Conservation (phyloP, 306 rosid genomes). For the Senna tora region DNA sequence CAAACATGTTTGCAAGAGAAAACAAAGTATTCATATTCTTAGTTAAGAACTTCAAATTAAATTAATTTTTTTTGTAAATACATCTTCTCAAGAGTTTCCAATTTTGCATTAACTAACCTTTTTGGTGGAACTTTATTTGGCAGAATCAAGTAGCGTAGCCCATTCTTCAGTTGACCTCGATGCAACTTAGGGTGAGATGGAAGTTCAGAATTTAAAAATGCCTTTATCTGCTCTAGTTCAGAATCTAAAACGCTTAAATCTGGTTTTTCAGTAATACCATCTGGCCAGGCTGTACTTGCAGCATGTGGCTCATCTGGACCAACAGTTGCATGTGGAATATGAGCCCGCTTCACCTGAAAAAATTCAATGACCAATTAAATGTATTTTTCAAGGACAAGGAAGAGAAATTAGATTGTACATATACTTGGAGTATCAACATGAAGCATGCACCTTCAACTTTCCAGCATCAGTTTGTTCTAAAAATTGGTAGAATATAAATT, state of each 20-base stretch:
- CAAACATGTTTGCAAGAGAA: constrained; percentile 21
- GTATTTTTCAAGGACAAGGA: background rate
- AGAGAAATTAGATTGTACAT: background rate
- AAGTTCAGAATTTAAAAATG: constrained; percentile 70
- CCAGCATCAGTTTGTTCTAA: constrained; percentile 8
- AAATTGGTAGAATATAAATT: constrained; percentile 9
- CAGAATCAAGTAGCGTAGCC: constrained; percentile 77
- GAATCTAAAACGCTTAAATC: constrained; percentile 56
- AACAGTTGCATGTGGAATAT: constrained; percentile 63
- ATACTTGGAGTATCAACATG: constrained; percentile 24
- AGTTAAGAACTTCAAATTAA: background rate
- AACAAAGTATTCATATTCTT: background rate
- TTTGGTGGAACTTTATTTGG: constrained; percentile 96
- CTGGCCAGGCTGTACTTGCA: constrained; percentile 83
- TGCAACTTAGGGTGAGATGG: constrained; percentile 89
- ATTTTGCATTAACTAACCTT: constrained; percentile 50
- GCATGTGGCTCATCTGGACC: constrained; percentile 99
- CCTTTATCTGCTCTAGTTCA: constrained; percentile 61
- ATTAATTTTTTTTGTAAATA: constrained; percentile 4
- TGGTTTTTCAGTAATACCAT: constrained; percentile 74
- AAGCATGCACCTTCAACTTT: constrained; percentile 25
- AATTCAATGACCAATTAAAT: constrained; percentile 19
- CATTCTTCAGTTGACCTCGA: constrained; percentile 84
- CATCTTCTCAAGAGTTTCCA: constrained; percentile 11
- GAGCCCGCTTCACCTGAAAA: constrained; percentile 51